These are phyloP conservation scores for Puccinia horiana DNA, from an alignment of 1,284 basidiomycete species.

Conservation along the genomic window DNA sequence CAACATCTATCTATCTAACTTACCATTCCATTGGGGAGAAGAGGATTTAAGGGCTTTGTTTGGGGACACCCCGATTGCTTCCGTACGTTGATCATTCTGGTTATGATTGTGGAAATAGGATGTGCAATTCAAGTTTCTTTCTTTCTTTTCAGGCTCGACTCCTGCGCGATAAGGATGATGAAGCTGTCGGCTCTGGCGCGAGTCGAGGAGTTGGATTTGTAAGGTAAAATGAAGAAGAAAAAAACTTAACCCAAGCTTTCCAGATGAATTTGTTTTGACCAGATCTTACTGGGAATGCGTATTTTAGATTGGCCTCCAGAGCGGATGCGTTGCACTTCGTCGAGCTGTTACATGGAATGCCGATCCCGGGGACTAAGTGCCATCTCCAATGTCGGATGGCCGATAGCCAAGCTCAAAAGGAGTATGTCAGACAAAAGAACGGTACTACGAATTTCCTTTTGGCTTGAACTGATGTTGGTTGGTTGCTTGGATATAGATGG, in stretches of 20 bases:
- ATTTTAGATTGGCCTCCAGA: conserved; percentile 1
- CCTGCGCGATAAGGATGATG: conserved; percentile 31
- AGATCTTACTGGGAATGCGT: neutral
- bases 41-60: conserved; percentile 28
- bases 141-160: conserved; percentile 12
- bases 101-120: neutral
- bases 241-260: neutral
- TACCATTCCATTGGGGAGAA: conserved; percentile 35
- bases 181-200: conserved; percentile 18
- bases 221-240: neutral
- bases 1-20: conserved; percentile 42
- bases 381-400: conserved; percentile 45
- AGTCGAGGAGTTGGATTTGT: conserved; percentile 43
- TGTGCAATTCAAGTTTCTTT: neutral
- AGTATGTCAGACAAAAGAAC: conserved; percentile 7
- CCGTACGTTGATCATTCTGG: neutral
- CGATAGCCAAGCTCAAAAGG: conserved; percentile 46
- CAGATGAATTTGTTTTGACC: neutral
- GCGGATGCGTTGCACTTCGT: conserved; percentile 32
- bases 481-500: neutral
- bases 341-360: conserved; percentile 28
- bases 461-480: neutral
- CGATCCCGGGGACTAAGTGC: neutral
- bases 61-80: conserved; percentile 29
- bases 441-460: neutral